Conservation (phyloP, 306 rosid species). For the Cajanus cajan region DNA sequence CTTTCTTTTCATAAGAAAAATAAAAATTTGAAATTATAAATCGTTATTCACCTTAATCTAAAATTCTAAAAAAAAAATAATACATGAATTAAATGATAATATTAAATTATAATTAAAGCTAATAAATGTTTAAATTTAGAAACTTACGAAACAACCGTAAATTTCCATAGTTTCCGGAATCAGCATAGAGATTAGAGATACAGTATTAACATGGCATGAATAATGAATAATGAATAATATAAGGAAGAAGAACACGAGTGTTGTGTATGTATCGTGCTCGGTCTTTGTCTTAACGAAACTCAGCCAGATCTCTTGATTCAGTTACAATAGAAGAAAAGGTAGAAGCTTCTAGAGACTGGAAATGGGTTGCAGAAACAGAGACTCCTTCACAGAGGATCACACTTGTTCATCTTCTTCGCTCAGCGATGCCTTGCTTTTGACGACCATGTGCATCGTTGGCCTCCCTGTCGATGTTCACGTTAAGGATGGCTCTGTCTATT, state of each 20-base stretch:
- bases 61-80: no score
- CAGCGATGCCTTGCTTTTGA: constrained; percentile 62
- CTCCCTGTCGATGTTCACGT: constrained; percentile 75
- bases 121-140: no score
- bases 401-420: constrained; percentile 29
- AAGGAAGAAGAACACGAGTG: neutral
- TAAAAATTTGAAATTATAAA: no score
- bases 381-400: constrained; percentile 37
- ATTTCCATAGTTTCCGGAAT: no score
- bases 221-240: neutral
- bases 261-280: neutral
- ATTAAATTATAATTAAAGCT: no score
- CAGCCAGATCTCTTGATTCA: constrained; percentile 16
- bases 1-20: no score
- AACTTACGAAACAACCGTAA: no score
- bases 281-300: neutral
- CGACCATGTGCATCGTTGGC: constrained; percentile 80
- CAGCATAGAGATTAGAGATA: no score
- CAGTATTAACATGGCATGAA: no score
- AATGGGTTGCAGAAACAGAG: constrained; percentile 67
- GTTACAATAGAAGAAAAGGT: neutral
- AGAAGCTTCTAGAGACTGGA: constrained; percentile 14
- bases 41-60: no score
- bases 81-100: no score
- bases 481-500: constrained; percentile 78